Conservation (phyloP, 2,329 filamentous ascomycete genomes). For the Colletotrichum spinosum region DNA sequence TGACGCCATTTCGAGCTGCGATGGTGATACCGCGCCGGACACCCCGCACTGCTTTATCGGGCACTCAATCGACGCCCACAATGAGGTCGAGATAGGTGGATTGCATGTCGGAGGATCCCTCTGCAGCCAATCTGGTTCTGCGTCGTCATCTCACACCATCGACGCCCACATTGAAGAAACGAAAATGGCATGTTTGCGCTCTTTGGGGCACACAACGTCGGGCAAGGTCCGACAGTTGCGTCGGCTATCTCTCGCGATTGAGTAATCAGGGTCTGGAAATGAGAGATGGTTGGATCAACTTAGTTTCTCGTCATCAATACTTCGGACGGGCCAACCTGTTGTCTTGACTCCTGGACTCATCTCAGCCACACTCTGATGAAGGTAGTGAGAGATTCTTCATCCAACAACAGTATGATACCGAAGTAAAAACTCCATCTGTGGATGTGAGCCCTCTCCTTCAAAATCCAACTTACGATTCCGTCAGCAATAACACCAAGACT, state of each 20-base stretch:
- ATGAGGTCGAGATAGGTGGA: constrained; percentile 7
- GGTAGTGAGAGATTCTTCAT: too few relatives aligned
- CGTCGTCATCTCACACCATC: constrained; percentile 17
- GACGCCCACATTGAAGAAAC: constrained; percentile 28
- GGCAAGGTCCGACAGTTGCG: constrained; percentile 15
- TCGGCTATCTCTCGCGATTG: neutral
- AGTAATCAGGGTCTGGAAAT: too few relatives aligned
- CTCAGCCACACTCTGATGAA: too few relatives aligned
- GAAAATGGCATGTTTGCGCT: constrained; percentile 19
- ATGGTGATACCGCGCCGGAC: constrained; percentile 31
- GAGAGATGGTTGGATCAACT: too few relatives aligned
- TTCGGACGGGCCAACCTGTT: too few relatives aligned
- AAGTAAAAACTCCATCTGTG: too few relatives aligned
- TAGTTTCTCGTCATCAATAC: too few relatives aligned
- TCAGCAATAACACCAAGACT: too few relatives aligned
- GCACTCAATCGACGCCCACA: neutral
- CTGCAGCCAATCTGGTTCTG: constrained; percentile 15
- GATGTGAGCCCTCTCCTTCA: too few relatives aligned
- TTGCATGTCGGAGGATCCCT: neutral
- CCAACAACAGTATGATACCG: too few relatives aligned
- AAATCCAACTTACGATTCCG: too few relatives aligned
- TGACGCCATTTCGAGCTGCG: constrained; percentile 31
- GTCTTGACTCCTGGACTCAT: too few relatives aligned
- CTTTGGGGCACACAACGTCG: constrained; percentile 4
- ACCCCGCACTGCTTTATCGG: constrained; percentile 21